Evolutionary conservation across 305 asterid genomes (phyloP).

Genomic region (Fraxinus nigra): DNA sequence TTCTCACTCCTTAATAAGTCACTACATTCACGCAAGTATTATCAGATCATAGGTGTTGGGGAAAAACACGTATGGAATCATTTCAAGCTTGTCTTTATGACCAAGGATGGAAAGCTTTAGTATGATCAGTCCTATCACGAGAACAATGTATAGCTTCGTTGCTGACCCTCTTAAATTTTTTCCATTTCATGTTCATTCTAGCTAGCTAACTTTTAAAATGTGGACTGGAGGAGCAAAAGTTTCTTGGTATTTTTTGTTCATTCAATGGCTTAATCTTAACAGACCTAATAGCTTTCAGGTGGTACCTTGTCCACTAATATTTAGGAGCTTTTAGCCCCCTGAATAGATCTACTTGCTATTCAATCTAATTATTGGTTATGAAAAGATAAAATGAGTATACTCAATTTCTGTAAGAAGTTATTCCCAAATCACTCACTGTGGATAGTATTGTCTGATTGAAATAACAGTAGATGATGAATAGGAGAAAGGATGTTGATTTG

Average conservation of each 20-base stretch:
- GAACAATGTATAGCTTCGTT: neutral
- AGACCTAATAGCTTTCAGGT: neutral
- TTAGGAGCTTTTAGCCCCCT: neutral
- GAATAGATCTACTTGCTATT: neutral
- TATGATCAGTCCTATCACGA: neutral
- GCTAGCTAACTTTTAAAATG: neutral
- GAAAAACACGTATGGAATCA: neutral
- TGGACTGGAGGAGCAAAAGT: neutral
- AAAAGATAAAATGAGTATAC: neutral
- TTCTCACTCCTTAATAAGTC: neutral
- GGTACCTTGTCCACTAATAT: neutral
- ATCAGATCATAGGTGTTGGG: neutral
- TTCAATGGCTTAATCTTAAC: neutral
- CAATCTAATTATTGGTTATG: neutral
- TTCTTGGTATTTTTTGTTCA: neutral
- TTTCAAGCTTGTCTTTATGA: neutral
- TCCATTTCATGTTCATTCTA: neutral
- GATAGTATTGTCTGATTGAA: neutral
- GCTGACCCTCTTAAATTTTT: neutral
- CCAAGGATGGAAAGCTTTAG: neutral
- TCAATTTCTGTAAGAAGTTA: neutral
- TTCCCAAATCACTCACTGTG: neutral
- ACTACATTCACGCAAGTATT: neutral
- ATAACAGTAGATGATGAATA: neutral
- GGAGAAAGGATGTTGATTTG: neutral